phyloP scores from a whole-genome alignment of 768 basidiomycete species.

The Trametes maxima region DNA sequence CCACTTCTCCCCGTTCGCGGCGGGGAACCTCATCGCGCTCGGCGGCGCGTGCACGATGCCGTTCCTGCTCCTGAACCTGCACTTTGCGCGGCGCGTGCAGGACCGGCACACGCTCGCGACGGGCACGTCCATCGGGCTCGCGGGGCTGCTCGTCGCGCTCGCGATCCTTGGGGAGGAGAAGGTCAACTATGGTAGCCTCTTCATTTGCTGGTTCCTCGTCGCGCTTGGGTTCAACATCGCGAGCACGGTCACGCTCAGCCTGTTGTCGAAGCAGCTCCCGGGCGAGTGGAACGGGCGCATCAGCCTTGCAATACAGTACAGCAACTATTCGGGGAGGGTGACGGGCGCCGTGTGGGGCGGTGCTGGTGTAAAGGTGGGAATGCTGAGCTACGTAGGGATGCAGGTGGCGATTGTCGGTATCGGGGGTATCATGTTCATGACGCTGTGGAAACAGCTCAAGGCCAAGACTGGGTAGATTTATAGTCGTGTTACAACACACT shows the following conservation, averaged over 20 bases:
- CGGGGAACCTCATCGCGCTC: constrained; percentile 72
- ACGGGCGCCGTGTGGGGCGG: constrained; percentile 72
- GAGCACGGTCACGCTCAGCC: constrained; percentile 67
- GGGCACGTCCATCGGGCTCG: constrained; percentile 52
- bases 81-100: constrained; percentile 57
- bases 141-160: constrained; percentile 55
- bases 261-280: constrained; percentile 71
- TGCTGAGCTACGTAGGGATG: constrained; percentile 59
- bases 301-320: constrained; percentile 68
- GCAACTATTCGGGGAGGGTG: constrained; percentile 67
- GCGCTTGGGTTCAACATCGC: constrained; percentile 75
- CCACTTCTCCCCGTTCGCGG: constrained; percentile 60
- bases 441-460: constrained; percentile 65
- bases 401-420: constrained; percentile 63
- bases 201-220: constrained; percentile 54
- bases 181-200: constrained; percentile 51
- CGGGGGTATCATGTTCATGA: constrained; percentile 54
- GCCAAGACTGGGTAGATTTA: constrained; percentile 43
- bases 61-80: constrained; percentile 64
- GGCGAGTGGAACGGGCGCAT: constrained; percentile 58
- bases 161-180: constrained; percentile 43
- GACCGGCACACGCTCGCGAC: constrained; percentile 60
- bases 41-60: constrained; percentile 65
- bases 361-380: constrained; percentile 58
- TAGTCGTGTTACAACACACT: background rate